Base-by-base conservation (phyloP, 495 filamentous ascomycete species). In the Baudoinia panamericana region DNA sequence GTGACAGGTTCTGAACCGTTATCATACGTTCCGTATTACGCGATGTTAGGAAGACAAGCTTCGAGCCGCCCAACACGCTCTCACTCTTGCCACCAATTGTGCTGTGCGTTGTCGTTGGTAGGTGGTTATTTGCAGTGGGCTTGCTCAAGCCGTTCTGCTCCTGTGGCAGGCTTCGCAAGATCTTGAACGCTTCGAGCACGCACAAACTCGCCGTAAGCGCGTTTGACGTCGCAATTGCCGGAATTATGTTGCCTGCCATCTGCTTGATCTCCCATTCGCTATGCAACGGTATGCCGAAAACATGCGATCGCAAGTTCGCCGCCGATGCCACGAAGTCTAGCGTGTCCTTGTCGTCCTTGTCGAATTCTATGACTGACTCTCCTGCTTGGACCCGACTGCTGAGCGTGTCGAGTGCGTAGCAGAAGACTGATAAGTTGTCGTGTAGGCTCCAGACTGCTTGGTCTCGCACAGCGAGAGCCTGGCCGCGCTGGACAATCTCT, bases 241-340 rank as follows among this genome's bases (percentile, higher is more conserved):
- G 90, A 41, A 99, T 96, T 53, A 99, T 99, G 52, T 96, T 96
- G 36, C 90, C 90, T 18, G 90, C 90, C 86, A 96, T 99, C 62
- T 96, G 84, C 58, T 99, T 99, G 50, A 88, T 87, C 55, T 95
- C 85, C 46, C 95, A 99, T 39, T 93, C 86, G 5, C 86, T 93
- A 53, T 82, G 84, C 6, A 66, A 60, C 46, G 90, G 82, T 36
- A 99, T 92, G 32, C 75, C 80, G 53, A 96, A 99, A 9, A 90
- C 63, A 13, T 71, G 67, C 3, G 86, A 88, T 24, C 90, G 73
- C 25, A 99, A 65, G 48, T 96, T 96, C 3, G 88, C 85, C 46
- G 77, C 80, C 0, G 92, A 76, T 1, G 87, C 75, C 9, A 99
- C 92, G 54, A 99, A 96, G 53, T 96, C 88, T 10, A 99, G 67